Evolutionary conservation across 2,329 filamentous ascomycete species (phyloP).

Genomic region (Annulohypoxylon truncatum): DNA sequence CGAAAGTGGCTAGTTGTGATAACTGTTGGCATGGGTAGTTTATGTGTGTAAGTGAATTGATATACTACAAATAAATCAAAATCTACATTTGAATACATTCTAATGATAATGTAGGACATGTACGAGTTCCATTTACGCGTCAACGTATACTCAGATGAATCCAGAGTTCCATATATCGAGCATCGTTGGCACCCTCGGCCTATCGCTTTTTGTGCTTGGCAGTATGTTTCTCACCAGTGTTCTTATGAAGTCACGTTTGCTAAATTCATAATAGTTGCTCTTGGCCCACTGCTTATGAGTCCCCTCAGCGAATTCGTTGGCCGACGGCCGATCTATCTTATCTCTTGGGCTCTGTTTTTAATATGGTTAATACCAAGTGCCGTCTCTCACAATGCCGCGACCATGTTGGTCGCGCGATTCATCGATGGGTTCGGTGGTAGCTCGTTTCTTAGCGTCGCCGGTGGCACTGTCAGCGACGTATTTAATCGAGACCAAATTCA

Average conservation of each 20-base stretch:
- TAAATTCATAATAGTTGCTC: slow-evolving; percentile 60
- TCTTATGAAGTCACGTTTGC: slow-evolving; percentile 50
- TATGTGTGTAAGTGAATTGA: slow-evolving; percentile 78
- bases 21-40: slow-evolving; percentile 77
- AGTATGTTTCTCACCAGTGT: slow-evolving; percentile 56
- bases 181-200: slow-evolving; percentile 80
- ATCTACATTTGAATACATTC: not conserved
- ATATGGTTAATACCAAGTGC: slow-evolving; percentile 86
- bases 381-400: slow-evolving; percentile 82
- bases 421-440: slow-evolving; percentile 78
- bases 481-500: slow-evolving; percentile 77
- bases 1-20: slow-evolving; percentile 84
- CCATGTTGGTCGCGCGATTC: slow-evolving; percentile 82
- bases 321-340: slow-evolving; percentile 81
- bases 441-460: slow-evolving; percentile 78
- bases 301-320: slow-evolving; percentile 84
- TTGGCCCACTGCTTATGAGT: slow-evolving; percentile 72
- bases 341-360: slow-evolving; percentile 78
- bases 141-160: slow-evolving; percentile 81
- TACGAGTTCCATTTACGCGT: slow-evolving; percentile 88
- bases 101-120: slow-evolving; percentile 70
- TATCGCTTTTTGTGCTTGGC: slow-evolving; percentile 86
- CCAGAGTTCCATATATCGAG: slow-evolving; percentile 77
- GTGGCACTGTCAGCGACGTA: slow-evolving; percentile 86
- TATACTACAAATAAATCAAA: not conserved